Evolutionary conservation across 306 rosid species (phyloP), one percentile per base, ranked within the genome.

Genomic region (Oemleria cerasiformis): DNA sequence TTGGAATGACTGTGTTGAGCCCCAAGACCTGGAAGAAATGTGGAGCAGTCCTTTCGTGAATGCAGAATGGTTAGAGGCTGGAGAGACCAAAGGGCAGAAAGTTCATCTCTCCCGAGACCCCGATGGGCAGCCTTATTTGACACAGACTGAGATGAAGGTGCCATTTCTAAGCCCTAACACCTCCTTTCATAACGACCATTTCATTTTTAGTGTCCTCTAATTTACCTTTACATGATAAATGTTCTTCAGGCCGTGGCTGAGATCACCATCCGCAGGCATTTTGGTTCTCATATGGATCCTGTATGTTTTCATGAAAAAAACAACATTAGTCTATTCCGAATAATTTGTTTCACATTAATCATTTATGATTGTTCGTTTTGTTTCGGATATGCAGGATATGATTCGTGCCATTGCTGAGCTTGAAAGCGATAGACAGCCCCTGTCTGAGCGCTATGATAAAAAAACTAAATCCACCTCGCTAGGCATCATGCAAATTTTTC

Each of bases 41-140:
- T 93, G 98, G 98, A 76, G 73, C 2, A 66, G 55, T 61, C 91
- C 92, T 25, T 79, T 84, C 73, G 94, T 93, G 36, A 80, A 80
- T 36, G 59, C 80, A 34, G 98, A 93, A 81, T 93, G 98, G 98
- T 57, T 83, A 75, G 86, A 81, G 62, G 98, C 89, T 50, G 98
- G 97, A 19, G 98, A 93, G 73, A 74, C 78, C 3, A 88, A 67
- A 84, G 78, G 70, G 40, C 86, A 55, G 63, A 91, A 83, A 79
- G 86, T 93, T 78, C 98, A 91, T 65, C 86, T 93, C 71, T 91
- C 92, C 5, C 89, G 98, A 7, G 94, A 93, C 87, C 98, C 98
- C 8, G 98, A 93, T 43, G 98, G 97, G 16, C 90, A 93, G 60
- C 86, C 90, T 34, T 91, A 86, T 78, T 73, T 93, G 81, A 93